Evolutionary conservation across 2,329 filamentous ascomycete genomes (phyloP).

Genomic region (Sporothrix humicola): DNA sequence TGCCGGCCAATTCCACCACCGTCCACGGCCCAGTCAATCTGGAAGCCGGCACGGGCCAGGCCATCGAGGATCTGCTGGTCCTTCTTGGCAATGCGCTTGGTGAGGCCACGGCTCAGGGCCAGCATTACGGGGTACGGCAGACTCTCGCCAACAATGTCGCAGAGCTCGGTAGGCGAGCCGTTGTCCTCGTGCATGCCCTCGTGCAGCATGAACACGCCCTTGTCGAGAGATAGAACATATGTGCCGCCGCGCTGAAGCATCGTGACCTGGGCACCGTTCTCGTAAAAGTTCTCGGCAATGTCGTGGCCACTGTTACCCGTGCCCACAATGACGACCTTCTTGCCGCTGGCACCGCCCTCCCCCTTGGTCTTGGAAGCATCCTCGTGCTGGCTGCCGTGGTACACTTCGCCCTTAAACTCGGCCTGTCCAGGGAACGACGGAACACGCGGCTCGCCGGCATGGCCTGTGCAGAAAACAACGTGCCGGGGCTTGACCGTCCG

Average conservation of each 20-base stretch:
- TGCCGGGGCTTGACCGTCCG: constrained; percentile 67
- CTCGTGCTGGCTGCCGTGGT: constrained; percentile 59
- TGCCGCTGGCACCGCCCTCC: constrained; percentile 39
- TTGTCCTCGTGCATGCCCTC: constrained; percentile 49
- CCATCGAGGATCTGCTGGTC: constrained; percentile 53
- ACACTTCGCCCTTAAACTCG: constrained; percentile 58
- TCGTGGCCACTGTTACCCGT: constrained; percentile 65
- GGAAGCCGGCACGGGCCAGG: constrained; percentile 62
- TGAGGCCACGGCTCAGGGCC: constrained; percentile 61
- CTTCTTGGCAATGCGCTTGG: constrained; percentile 52
- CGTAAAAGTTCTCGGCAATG: constrained; percentile 63
- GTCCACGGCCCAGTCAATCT: constrained; percentile 61
- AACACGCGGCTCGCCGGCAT: constrained; percentile 68
- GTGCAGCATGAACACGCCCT: constrained; percentile 53
- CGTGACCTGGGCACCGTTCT: constrained; percentile 63
- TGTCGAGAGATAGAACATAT: constrained; percentile 57
- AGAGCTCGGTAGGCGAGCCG: constrained; percentile 35
- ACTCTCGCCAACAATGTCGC: constrained; percentile 63
- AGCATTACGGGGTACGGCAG: constrained; percentile 53
- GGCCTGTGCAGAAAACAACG: constrained; percentile 70
- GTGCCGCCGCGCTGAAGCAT: constrained; percentile 66
- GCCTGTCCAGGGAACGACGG: constrained; percentile 62
- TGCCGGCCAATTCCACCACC: constrained; percentile 61
- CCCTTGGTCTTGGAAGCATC: constrained; percentile 48
- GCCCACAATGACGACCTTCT: constrained; percentile 59